Evolutionary conservation across 129 eudicot species (phyloP), one percentile per base, ranked within the genome.

Genomic region (Erigeron canadensis): DNA sequence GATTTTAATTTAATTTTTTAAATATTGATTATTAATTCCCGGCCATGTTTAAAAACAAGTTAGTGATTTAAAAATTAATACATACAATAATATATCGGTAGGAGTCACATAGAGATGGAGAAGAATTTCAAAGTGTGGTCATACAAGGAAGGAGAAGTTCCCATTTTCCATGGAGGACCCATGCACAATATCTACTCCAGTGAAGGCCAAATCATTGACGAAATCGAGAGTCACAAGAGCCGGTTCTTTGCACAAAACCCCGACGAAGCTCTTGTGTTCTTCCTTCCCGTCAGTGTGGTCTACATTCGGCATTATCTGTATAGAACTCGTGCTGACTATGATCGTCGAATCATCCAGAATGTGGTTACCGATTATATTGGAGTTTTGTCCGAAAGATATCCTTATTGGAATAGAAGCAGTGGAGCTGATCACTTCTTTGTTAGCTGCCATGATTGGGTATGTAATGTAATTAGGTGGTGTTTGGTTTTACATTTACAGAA

Each of bases 391-490:
- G 60, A 81, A 5, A 81, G 72, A 34, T 84, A 87, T 70, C 85
- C 89, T 4, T 84, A 75, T 40, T 87, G 92, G 88, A 87, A 87
- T 53, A 65, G 81, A 67, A 84, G 92, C 71, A 45, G 43, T 3
- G 89, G 92, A 37, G 92, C 92, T 55, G 92, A 87, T 62, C 92
- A 87, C 77, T 87, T 87, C 81, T 75, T 84, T 19, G 77, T 75
- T 76, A 79, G 84, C 76, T 87, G 92, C 81, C 92, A 87, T 81
- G 92, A 87, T 18, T 84, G 92, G 92, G 92, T 87, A 86, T 34
- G 62, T 57, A n/a, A n/a, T n/a, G n/a, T n/a, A n/a, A n/a, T n/a
- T n/a, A n/a, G n/a, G n/a, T n/a, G n/a, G n/a, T n/a, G n/a, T n/a
- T n/a, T n/a, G n/a, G n/a, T n/a, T n/a, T n/a, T n/a, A n/a, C n/a